Percentiles rank a stretch among this genome's conserved stretches.
These are phyloP conservation scores for Nakazawaea pomicola DNA, from an alignment of 805 yeast species.

Conservation along the genomic window DNA sequence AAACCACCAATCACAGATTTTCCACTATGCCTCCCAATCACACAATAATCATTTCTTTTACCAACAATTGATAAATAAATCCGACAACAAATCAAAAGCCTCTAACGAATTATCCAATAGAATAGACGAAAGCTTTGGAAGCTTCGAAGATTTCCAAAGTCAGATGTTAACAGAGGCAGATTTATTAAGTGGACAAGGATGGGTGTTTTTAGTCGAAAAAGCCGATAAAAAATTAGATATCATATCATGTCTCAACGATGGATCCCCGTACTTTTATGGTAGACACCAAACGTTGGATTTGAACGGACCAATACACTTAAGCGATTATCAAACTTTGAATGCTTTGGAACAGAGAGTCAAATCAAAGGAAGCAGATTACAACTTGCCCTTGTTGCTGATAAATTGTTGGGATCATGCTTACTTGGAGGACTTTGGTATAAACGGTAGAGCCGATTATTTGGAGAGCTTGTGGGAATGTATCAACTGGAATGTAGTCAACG, in stretches of 20 bases:
- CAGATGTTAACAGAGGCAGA: constrained; percentile 48
- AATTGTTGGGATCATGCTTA: constrained; percentile 92
- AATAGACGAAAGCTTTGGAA: constrained; percentile 34
- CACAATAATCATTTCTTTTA: constrained; percentile 90
- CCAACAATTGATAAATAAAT: constrained; percentile 42
- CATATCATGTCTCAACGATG: constrained; percentile 61
- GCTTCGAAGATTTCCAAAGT: constrained; percentile 45
- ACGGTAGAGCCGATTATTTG: constrained; percentile 69
- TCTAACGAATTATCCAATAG: constrained; percentile 22
- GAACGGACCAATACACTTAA: constrained; percentile 61
- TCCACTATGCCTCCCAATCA: constrained; percentile 85
- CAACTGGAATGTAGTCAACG: constrained; percentile 77
- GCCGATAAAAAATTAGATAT: constrained; percentile 54
- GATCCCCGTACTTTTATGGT: constrained; percentile 69
- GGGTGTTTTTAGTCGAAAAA: constrained; percentile 68
- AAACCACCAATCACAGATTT: constrained; percentile 61
- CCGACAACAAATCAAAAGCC: constrained; percentile 9
- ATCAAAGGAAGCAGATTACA: constrained; percentile 46
- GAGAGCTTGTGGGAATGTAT: constrained; percentile 72
- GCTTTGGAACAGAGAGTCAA: constrained; percentile 37
- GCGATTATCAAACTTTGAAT: constrained; percentile 43
- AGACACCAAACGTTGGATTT: constrained; percentile 71
- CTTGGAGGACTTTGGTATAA: constrained; percentile 75
- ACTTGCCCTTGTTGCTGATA: constrained; percentile 70
- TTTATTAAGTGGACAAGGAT: constrained; percentile 60